phyloP scores from a whole-genome alignment of 164 flowering plant species.

The Taxillus chinensis region DNA sequence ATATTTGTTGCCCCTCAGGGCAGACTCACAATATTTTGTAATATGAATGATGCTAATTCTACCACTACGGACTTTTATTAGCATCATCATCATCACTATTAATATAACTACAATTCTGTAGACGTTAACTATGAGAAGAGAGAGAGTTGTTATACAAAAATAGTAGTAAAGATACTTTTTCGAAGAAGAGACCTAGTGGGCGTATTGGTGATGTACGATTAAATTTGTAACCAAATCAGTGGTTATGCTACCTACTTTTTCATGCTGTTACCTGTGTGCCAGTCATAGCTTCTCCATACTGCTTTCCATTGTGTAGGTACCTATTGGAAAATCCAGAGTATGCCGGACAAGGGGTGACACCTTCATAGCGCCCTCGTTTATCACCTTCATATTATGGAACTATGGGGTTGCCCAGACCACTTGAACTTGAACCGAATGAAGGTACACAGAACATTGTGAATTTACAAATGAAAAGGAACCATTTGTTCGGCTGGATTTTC shows the following conservation, averaged over 20 bases:
- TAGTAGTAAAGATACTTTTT: no score
- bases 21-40: background rate
- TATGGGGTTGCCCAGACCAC: constrained; percentile 11
- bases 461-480: constrained; percentile 6
- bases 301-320: constrained; percentile 29
- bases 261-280: background rate
- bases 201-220: no score
- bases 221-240: background rate
- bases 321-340: constrained; percentile 60
- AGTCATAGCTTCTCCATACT: background rate
- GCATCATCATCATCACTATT: no score
- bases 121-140: no score
- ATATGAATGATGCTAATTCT: no score
- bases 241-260: background rate
- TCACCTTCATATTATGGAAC: constrained; percentile 14
- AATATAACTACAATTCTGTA: no score
- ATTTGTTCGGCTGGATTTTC: constrained; percentile 7
- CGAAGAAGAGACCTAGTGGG: no score
- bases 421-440: constrained; percentile 18
- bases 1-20: no score
- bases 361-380: constrained; percentile 49
- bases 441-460: constrained; percentile 19
- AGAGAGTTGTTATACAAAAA: no score
- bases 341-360: constrained; percentile 33
- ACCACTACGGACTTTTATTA: no score